Evolutionary conservation across 768 basidiomycete species (phyloP), one percentile per base, ranked within the genome.

Genomic region (Nidularia pulvinata): DNA sequence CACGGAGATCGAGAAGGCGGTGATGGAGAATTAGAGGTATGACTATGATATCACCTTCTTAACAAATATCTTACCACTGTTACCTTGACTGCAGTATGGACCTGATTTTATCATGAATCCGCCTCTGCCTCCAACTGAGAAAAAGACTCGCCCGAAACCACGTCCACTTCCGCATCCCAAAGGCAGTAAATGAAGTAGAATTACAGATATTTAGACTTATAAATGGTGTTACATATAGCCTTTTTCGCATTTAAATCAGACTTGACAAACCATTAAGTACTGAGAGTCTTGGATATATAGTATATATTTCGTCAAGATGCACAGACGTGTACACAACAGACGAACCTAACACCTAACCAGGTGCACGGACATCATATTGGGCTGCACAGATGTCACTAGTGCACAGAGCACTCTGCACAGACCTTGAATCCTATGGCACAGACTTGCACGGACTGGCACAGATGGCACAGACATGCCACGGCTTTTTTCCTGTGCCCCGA

Each of bases 11-110:
- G 33, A 52, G 60, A 52, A 13, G 51, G 54, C 36, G 48, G 49
- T 46, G 58, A 59, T 7, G 52, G 32, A 10, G 58, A 59, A 42
- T 22, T 48, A 11, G 14, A 57, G 53, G 58, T 57, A 37, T 9
- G 48, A 25, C 11, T 25, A 22, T 47, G 46, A 11, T 16, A 13
- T 32, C 46, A 47, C n/a, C 37, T 39, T 39, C 37, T 39, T 39
- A n/a, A 39, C 37, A 39, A 39, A 39, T 39, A 39, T 39, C 37
- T 39, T 39, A 39, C 37, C n/a, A 39, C n/a, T 2, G 2, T 39
- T 39, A 39, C 37, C 37, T 39, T 39, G n/a, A 39, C 37, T 2
- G 37, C 2, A 39, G 37, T 39, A 39, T 39, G 37, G 37, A 39
- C 37, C 37, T n/a, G 37, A 39, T 39, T 39, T 39, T n/a, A 39